Percentiles rank a stretch among this genome's conserved stretches.
phyloP scores from a whole-genome alignment of 2,329 filamentous ascomycete genomes.

The Mycosphaerella sp. region DNA sequence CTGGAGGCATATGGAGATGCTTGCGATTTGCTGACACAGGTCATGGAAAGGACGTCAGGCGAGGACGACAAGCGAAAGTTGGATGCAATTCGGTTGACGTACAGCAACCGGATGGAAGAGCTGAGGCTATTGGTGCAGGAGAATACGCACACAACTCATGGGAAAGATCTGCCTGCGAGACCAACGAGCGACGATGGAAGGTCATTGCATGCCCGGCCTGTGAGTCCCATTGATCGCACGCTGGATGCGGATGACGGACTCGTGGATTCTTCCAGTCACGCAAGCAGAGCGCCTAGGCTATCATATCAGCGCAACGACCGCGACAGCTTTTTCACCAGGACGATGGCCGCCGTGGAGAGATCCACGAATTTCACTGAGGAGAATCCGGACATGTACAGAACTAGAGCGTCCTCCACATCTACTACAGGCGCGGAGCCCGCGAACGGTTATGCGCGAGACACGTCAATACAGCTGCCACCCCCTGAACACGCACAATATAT shows the following conservation, averaged over 20 bases:
- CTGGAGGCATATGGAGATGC: conserved; percentile 88
- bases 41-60: conserved; percentile 75
- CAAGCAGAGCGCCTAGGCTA: conserved; percentile 41
- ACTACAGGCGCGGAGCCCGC: conserved; percentile 9
- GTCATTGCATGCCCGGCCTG: conserved; percentile 30
- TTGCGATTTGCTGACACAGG: conserved; percentile 78
- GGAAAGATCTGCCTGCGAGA: conserved; percentile 71
- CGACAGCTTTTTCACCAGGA: conserved; percentile 30
- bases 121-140: conserved; percentile 62
- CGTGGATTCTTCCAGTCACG: conserved; percentile 17
- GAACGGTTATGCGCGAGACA: conserved; percentile 7
- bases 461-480: conserved; percentile 27
- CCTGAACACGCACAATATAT: conserved; percentile 48
- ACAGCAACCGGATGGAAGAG: conserved; percentile 83
- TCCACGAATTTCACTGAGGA: not conserved
- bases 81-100: conserved; percentile 86
- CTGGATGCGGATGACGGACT: conserved; percentile 21
- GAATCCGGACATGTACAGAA: not conserved
- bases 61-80: conserved; percentile 86
- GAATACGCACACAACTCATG: conserved; percentile 41
- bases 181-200: conserved; percentile 56
- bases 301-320: conserved; percentile 24
- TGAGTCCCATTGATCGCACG: conserved; percentile 32
- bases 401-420: conserved; percentile 8
- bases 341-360: conserved; percentile 27